Conservation (phyloP, 2,329 filamentous ascomycete species). For the Claviceps pazoutovae region DNA sequence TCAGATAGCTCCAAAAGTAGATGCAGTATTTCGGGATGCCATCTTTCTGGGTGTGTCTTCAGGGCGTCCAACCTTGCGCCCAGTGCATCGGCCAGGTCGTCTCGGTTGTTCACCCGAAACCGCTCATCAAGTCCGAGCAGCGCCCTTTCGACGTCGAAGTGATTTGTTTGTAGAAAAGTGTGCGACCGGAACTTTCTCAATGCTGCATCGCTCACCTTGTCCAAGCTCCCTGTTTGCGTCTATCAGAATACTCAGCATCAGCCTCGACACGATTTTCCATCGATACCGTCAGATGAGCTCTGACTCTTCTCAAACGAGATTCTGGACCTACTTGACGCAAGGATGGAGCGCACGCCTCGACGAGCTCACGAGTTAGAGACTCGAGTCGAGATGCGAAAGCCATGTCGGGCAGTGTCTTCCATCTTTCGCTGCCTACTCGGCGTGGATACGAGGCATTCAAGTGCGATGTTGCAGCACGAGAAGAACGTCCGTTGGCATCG, state of each 20-base stretch:
- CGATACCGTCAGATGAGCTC: background rate
- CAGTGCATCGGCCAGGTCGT: constrained; percentile 64
- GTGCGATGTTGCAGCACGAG: background rate
- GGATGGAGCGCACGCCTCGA: constrained; percentile 47
- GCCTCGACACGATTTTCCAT: background rate
- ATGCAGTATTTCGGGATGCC: constrained; percentile 66
- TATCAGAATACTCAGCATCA: constrained; percentile 7
- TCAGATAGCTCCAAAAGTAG: constrained; percentile 72
- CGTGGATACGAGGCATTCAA: background rate
- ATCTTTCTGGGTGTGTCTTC: constrained; percentile 38
- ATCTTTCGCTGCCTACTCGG: constrained; percentile 1
- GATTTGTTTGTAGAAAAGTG: constrained; percentile 53
- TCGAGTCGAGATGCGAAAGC: constrained; percentile 53
- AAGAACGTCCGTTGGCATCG: background rate
- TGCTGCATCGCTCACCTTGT: constrained; percentile 31
- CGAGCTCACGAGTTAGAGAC: constrained; percentile 55
- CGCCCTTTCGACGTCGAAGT: constrained; percentile 54
- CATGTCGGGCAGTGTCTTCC: constrained; percentile 35
- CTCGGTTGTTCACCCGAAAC: constrained; percentile 66
- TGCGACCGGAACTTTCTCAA: constrained; percentile 39
- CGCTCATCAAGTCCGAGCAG: constrained; percentile 71
- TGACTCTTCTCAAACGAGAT: constrained; percentile 5
- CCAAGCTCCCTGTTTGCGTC: constrained; percentile 24
- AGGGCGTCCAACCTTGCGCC: constrained; percentile 45
- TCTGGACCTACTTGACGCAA: constrained; percentile 31